These are phyloP conservation scores for Myriosclerotinia curreyana DNA, from an alignment of 2,329 filamentous ascomycete species.

Conservation along the genomic window DNA sequence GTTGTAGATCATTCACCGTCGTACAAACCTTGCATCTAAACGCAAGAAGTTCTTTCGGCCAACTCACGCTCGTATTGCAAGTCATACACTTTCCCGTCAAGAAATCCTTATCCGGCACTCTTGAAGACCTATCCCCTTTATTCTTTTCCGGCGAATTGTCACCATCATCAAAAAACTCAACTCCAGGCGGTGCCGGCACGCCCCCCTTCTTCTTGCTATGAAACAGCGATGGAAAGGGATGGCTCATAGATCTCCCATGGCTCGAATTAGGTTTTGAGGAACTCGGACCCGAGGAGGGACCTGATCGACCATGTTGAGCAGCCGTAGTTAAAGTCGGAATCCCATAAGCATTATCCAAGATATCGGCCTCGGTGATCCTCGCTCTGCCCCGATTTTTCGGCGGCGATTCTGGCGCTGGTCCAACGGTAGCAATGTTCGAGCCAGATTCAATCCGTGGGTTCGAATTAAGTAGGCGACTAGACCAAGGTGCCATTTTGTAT, in stretches of 20 bases:
- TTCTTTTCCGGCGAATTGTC: conserved; percentile 21
- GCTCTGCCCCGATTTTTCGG: conserved; percentile 18
- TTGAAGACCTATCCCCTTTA: conserved; percentile 37
- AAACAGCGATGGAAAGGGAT: conserved; percentile 74
- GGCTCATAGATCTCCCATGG: conserved; percentile 61
- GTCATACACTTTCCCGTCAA: conserved; percentile 78
- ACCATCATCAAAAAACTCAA: conserved; percentile 2
- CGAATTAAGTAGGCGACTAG: conserved; percentile 35
- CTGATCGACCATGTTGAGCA: conserved; percentile 1
- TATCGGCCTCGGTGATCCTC: conserved; percentile 37
- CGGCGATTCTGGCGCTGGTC: conserved; percentile 14
- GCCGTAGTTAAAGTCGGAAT: conserved; percentile 33
- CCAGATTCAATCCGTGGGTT: conserved; percentile 32
- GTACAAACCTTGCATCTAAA: conserved; percentile 83
- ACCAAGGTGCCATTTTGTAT: conserved; percentile 38
- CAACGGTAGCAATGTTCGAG: conserved; percentile 15
- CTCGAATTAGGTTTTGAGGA: conserved; percentile 23
- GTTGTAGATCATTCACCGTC: conserved; percentile 76
- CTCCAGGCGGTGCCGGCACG: conserved; percentile 31
- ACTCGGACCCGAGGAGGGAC: conserved; percentile 21
- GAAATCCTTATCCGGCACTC: conserved; percentile 55
- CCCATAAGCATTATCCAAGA: conserved; percentile 37
- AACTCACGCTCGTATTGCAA: conserved; percentile 75
- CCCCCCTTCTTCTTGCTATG: conserved; percentile 54
- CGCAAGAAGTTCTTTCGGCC: conserved; percentile 68